Percentiles rank a stretch among this genome's conserved stretches.
Evolutionary conservation across 2,329 filamentous ascomycete genomes (phyloP).

Genomic region (Phyllosticta citriasiana): DNA sequence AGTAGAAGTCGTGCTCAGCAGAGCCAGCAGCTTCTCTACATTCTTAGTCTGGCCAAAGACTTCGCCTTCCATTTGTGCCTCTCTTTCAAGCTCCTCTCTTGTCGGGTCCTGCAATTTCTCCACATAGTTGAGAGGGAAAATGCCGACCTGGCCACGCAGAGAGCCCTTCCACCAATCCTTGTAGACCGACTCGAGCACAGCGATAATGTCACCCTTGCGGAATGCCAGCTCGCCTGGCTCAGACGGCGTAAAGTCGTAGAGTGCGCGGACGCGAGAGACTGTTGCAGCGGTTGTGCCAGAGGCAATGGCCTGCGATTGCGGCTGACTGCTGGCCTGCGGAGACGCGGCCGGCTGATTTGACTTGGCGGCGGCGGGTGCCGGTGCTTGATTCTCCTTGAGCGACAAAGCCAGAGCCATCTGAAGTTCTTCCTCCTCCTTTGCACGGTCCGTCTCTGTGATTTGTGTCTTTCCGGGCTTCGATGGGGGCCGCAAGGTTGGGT

Average conservation of each 20-base stretch:
- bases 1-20: conserved; percentile 69
- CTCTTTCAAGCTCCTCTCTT: conserved; percentile 82
- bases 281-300: conserved; percentile 92
- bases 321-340: conserved; percentile 15
- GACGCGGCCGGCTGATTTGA: conserved; percentile 29
- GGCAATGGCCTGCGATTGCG: conserved; percentile 49
- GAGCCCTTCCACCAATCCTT: conserved; percentile 99
- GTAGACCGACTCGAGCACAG: conserved; percentile 93
- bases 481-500: conserved; percentile 82
- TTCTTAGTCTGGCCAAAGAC: conserved; percentile 70
- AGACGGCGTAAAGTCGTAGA: conserved; percentile 91
- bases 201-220: conserved; percentile 92
- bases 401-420: conserved; percentile 58
- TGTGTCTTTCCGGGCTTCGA: conserved; percentile 89
- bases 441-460: conserved; percentile 79
- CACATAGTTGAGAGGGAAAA: conserved; percentile 97
- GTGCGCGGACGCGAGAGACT: conserved; percentile 82
- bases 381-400: conserved; percentile 66
- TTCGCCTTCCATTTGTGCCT: conserved; percentile 88
- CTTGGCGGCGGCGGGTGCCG: conserved; percentile 27
- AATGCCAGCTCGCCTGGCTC: conserved; percentile 94
- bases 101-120: conserved; percentile 95
- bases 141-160: conserved; percentile 85
- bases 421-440: conserved; percentile 44
- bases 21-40: conserved; percentile 71